Evolutionary conservation across 2,329 filamentous ascomycete species (phyloP).

Genomic region (Talaromyces verruculosus): DNA sequence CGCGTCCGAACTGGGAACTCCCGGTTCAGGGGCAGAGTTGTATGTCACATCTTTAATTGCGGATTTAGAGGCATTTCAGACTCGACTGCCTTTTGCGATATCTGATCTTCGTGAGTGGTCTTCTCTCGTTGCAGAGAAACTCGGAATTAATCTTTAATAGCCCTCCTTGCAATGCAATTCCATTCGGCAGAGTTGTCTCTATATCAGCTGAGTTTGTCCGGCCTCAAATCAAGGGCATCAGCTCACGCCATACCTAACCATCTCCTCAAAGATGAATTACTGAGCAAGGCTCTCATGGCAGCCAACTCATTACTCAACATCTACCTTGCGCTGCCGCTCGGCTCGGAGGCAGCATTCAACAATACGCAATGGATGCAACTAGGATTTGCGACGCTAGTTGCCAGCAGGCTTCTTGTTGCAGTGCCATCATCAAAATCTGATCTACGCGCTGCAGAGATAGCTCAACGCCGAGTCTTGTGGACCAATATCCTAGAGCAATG

Average conservation of each 20-base stretch:
- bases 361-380: slow-evolving; percentile 46
- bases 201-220: background rate
- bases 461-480: background rate
- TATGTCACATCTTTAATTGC: slow-evolving; percentile 31
- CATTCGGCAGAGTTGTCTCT: background rate
- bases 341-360: slow-evolving; percentile 38
- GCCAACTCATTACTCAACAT: slow-evolving; percentile 30
- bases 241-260: background rate
- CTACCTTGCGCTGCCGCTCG: slow-evolving; percentile 37
- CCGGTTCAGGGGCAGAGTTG: slow-evolving; percentile 29
- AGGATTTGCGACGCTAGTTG: slow-evolving; percentile 34
- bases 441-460: background rate
- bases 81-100: background rate
- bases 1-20: background rate
- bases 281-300: slow-evolving; percentile 27
- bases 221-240: background rate
- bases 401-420: slow-evolving; percentile 21
- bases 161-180: background rate
- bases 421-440: background rate
- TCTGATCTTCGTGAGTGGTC: background rate
- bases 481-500: background rate
- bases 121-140: background rate
- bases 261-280: slow-evolving; percentile 4
- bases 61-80: background rate
- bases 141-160: background rate